These are phyloP conservation scores for Pisolithus sp. DNA, from an alignment of 768 basidiomycete species.

Conservation along the genomic window DNA sequence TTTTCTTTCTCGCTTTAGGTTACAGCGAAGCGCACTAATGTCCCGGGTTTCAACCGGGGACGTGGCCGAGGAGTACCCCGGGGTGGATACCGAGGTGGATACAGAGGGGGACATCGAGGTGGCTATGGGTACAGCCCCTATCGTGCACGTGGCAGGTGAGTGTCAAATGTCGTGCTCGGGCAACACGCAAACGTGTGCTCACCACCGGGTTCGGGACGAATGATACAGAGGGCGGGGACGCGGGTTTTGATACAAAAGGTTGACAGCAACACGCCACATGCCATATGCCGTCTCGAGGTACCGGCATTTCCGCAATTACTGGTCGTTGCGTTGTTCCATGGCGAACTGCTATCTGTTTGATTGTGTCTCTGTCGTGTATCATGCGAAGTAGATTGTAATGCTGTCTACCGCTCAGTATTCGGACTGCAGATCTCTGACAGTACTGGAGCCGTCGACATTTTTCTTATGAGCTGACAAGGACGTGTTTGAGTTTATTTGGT, in stretches of 20 bases:
- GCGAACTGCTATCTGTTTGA: constrained; percentile 9
- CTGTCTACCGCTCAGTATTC: too few species aligned
- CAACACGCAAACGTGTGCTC: constrained; percentile 46
- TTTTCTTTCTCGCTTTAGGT: constrained; percentile 47
- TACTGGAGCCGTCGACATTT: too few species aligned
- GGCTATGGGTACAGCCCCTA: constrained; percentile 50
- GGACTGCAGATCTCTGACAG: too few species aligned
- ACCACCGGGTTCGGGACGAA: constrained; percentile 3
- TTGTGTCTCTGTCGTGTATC: constrained; percentile 1
- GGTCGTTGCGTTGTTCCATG: too few species aligned
- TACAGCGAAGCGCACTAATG: constrained; percentile 90
- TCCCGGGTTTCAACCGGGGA: constrained; percentile 87
- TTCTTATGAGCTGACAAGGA: too few species aligned
- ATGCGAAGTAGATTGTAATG: too few species aligned
- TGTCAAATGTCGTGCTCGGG: constrained; percentile 35
- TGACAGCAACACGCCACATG: constrained; percentile 7
- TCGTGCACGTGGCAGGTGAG: constrained; percentile 70
- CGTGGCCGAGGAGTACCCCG: constrained; percentile 55
- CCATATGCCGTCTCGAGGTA: constrained; percentile 1
- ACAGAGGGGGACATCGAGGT: constrained; percentile 54
- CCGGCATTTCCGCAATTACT: neutral
- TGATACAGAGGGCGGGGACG: constrained; percentile 62
- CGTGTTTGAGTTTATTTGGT: too few species aligned
- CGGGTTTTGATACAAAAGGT: constrained; percentile 40
- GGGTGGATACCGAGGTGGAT: constrained; percentile 54